phyloP scores from a whole-genome alignment of 1,139 yeast species.

The Meyerozyma elateridarum region DNA sequence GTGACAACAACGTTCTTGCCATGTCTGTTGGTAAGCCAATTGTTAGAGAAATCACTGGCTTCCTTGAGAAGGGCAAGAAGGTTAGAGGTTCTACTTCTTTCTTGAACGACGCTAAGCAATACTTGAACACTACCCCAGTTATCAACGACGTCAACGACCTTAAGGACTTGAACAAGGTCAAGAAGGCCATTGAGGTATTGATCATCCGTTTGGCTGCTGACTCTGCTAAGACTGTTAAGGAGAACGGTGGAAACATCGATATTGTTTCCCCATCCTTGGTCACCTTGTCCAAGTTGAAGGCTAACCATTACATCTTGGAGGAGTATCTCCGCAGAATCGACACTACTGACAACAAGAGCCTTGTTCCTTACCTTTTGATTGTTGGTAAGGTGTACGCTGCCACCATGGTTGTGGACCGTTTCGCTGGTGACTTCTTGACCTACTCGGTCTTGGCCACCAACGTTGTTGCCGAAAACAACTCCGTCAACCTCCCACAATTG shows the following conservation, averaged over 20 bases:
- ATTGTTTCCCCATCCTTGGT: slow-evolving; percentile 23
- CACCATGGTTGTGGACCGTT: slow-evolving; percentile 30
- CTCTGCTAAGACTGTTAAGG: slow-evolving; percentile 21
- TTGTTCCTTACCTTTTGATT: slow-evolving; percentile 19
- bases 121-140: slow-evolving; percentile 23
- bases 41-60: slow-evolving; percentile 29
- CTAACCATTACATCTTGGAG: slow-evolving; percentile 23
- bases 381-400: slow-evolving; percentile 21
- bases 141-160: slow-evolving; percentile 27
- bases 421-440: slow-evolving; percentile 38
- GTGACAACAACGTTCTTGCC: slow-evolving; percentile 47
- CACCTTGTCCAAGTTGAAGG: slow-evolving; percentile 21
- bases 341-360: slow-evolving; percentile 16
- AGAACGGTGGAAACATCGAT: slow-evolving; percentile 33
- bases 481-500: slow-evolving; percentile 29
- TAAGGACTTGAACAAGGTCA: slow-evolving; percentile 27
- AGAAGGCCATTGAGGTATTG: slow-evolving; percentile 38
- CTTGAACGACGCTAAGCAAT: slow-evolving; percentile 33
- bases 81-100: slow-evolving; percentile 36
- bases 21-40: slow-evolving; percentile 45
- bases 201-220: slow-evolving; percentile 35
- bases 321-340: slow-evolving; percentile 14
- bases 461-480: slow-evolving; percentile 29
- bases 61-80: slow-evolving; percentile 29
- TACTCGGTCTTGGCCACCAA: slow-evolving; percentile 30